phyloP scores from a whole-genome alignment of 176 grass and related monocot genomes.

The Phoenix roebelenii region DNA sequence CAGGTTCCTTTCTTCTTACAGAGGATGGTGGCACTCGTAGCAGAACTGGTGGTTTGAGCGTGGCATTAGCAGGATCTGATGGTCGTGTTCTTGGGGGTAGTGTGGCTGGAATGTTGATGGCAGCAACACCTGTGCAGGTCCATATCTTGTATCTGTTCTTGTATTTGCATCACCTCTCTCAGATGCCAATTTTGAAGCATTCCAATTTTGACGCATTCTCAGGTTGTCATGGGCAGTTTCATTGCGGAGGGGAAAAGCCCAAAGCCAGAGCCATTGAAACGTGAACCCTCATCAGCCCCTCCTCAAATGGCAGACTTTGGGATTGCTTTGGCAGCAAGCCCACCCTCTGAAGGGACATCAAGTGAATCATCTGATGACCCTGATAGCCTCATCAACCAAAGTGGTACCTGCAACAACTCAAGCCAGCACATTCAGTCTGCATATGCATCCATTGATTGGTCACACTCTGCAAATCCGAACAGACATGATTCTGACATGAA shows the following conservation, averaged over 20 bases:
- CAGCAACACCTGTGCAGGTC: conserved; percentile 82
- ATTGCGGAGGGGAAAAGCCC: conserved; percentile 82
- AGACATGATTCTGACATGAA: conserved; percentile 82
- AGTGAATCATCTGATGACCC: conserved; percentile 63
- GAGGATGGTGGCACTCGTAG: conserved; percentile 90
- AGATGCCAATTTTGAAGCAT: neutral
- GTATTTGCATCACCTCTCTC: neutral
- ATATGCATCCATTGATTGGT: conserved; percentile 49
- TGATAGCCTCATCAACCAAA: conserved; percentile 62
- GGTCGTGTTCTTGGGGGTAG: conserved; percentile 88
- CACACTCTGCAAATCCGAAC: conserved; percentile 53
- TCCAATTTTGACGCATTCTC: conserved; percentile 1
- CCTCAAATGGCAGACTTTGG: conserved; percentile 50
- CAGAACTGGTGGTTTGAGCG: conserved; percentile 83
- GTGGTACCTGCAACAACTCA: conserved; percentile 45
- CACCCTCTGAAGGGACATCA: conserved; percentile 58
- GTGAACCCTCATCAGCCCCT: conserved; percentile 49
- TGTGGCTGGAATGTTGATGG: conserved; percentile 94
- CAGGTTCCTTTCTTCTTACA: conserved; percentile 83
- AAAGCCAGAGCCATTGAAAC: conserved; percentile 53
- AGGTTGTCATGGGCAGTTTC: conserved; percentile 96
- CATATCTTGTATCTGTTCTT: no score
- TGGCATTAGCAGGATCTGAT: conserved; percentile 91
- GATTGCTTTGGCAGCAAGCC: conserved; percentile 42
- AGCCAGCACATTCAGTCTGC: conserved; percentile 51